Percentiles rank a stretch among this genome's conserved stretches.
Evolutionary conservation across 345 rosid species (phyloP).

Genomic region (Citrus sp.): DNA sequence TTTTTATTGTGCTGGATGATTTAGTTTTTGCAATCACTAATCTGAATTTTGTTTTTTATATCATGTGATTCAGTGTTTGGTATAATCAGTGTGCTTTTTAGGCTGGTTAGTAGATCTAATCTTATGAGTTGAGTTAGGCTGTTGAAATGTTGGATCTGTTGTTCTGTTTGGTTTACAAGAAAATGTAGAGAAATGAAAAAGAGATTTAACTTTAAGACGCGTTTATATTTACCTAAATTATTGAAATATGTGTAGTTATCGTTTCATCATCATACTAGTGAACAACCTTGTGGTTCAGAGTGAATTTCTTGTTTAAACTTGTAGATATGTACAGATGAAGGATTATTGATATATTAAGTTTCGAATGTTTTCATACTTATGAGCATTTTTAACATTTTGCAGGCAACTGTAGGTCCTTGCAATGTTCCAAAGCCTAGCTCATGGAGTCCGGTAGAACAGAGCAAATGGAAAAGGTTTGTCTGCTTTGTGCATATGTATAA

Average conservation of each 20-base stretch:
- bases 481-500: background rate
- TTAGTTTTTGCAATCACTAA: background rate
- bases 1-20: background rate
- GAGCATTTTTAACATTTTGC: constrained; percentile 18
- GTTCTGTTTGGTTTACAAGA: background rate
- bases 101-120: constrained; percentile 29
- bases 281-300: background rate
- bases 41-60: background rate
- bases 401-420: constrained; percentile 96
- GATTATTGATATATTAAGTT: background rate
- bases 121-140: background rate
- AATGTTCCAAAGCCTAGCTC: constrained; percentile 80
- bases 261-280: background rate
- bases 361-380: background rate
- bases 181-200: background rate
- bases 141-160: constrained; percentile 8
- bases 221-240: background rate
- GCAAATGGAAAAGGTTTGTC: constrained; percentile 95
- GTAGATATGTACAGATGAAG: background rate
- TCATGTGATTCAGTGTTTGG: background rate
- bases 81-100: background rate
- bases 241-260: background rate
- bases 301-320: background rate
- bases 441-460: constrained; percentile 93
- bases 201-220: background rate